Base-by-base conservation (phyloP, 2,329 filamentous ascomycete species). In the Gaeumannomyces sp. region DNA sequence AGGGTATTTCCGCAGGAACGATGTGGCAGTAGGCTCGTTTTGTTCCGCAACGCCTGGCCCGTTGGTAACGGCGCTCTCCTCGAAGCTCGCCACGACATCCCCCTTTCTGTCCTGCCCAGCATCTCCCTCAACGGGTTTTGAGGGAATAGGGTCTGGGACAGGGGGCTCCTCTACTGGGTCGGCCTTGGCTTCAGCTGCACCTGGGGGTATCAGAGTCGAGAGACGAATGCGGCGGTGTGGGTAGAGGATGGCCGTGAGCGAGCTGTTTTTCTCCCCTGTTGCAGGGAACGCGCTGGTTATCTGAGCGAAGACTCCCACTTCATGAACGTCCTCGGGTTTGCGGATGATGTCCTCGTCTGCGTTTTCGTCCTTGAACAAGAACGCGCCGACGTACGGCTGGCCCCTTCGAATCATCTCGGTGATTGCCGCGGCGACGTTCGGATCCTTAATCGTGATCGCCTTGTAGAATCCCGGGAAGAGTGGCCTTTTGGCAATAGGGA, bases 381-480 rank as follows among this genome's bases (percentile, higher is more conserved):
- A 99, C 3, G 93, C 94, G 68, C 95, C 95, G 57, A 99, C 92
- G 72, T 99, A 99, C 29, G 94, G 96, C 76, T 99, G 96, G 0
- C 95, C 95, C 63, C 94, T 85, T 82, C 96, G 97, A 75, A 98
- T 92, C 84, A 97, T 95, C 74, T 99, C 96, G 66, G 93, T 90
- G 69, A 99, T 96, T 28, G 95, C 95, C 56, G 89, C 88, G 19
- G 93, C 90, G 50, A 99, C 95, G 71, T 95, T 91, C 25, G 91
- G 91, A 73, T 99, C 93, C 74, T 92, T 89, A 70, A 99, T 96
- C 4, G 94, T 99, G 70, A 99, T 95, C 13, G 95, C 94, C 78
- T 99, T 99, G 81, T 99, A 99, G 78, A 98, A 99, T 1, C 95
- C 95, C 1, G 95, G 95, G 77, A 98, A 99, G 16, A 99, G 81